Percentiles rank a stretch among this genome's conserved stretches.
Conservation (phyloP, 2,329 filamentous ascomycete species). For the Phaeosphaeria sp. region DNA sequence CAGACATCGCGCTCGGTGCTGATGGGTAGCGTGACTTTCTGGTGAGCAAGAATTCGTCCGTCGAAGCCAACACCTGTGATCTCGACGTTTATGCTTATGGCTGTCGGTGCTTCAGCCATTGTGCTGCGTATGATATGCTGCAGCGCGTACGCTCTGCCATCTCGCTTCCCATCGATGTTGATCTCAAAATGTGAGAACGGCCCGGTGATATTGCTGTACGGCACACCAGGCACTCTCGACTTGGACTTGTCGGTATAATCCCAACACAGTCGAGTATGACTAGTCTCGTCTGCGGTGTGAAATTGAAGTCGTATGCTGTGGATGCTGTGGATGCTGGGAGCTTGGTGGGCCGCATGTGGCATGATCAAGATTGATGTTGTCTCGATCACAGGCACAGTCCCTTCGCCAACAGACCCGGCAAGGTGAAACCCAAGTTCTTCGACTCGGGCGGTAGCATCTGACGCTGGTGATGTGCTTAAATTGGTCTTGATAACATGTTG, state of each 20-base stretch:
- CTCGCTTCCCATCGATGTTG: conserved; percentile 19
- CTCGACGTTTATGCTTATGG: conserved; percentile 14
- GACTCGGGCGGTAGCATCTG: conserved; percentile 11
- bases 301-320: conserved; percentile 18
- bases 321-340: conserved; percentile 6
- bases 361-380: conserved; percentile 25
- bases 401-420: conserved; percentile 1
- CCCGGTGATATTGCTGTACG: conserved; percentile 44
- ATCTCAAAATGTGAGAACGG: conserved; percentile 44
- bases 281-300: conserved; percentile 19
- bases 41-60: conserved; percentile 23
- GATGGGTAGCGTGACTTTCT: not conserved
- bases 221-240: conserved; percentile 13
- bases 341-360: not conserved
- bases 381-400: conserved; percentile 10
- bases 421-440: conserved; percentile 35
- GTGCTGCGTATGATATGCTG: conserved; percentile 26
- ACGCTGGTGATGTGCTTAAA: not conserved
- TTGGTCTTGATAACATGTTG: not conserved
- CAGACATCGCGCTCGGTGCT: not conserved
- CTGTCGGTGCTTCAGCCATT: conserved; percentile 16
- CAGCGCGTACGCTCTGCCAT: conserved; percentile 40
- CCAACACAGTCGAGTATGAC: conserved; percentile 39
- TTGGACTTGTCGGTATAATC: conserved; percentile 3
- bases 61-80: conserved; percentile 40